These are phyloP conservation scores for Lachnellula willkommii DNA, from an alignment of 2,329 filamentous ascomycete genomes.

Conservation along the genomic window DNA sequence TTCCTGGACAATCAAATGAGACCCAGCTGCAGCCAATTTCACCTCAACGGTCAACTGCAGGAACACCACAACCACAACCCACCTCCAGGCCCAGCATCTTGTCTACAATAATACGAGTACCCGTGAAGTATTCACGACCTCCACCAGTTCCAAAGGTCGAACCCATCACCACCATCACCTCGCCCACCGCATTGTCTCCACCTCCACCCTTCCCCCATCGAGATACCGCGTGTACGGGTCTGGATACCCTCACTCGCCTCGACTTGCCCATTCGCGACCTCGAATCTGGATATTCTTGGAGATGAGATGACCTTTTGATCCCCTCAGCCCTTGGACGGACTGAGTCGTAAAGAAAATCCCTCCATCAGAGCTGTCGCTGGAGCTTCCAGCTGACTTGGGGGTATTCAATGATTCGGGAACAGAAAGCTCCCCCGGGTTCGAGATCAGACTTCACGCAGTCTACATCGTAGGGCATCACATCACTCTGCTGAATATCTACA, in stretches of 20 bases:
- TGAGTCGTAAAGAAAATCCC: conserved; percentile 16
- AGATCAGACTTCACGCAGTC: conserved; percentile 53
- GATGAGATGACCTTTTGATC: conserved; percentile 29
- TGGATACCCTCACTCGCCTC: not conserved
- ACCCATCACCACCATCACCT: too few species aligned
- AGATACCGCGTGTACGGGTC: not conserved
- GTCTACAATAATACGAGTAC: too few species aligned
- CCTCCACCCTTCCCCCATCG: not conserved
- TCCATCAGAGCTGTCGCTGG: conserved; percentile 19
- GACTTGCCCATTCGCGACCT: not conserved
- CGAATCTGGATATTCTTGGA: conserved; percentile 10
- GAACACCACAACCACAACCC: too few species aligned
- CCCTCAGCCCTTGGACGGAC: conserved; percentile 30
- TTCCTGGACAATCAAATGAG: too few species aligned
- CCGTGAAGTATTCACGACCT: too few species aligned
- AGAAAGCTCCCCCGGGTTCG: conserved; percentile 53
- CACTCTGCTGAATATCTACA: conserved; percentile 8
- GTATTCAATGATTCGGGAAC: conserved; percentile 46
- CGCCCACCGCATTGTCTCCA: too few species aligned
- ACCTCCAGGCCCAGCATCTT: too few species aligned
- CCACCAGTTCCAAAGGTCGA: too few species aligned
- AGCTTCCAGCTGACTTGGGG: conserved; percentile 13
- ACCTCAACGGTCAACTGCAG: too few species aligned
- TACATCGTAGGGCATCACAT: conserved; percentile 43
- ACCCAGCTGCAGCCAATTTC: too few species aligned